Percentiles rank a stretch among this genome's conserved stretches.
These are phyloP conservation scores for Ustilaginoidea virens DNA, from an alignment of 2,329 filamentous ascomycete genomes.

Conservation along the genomic window DNA sequence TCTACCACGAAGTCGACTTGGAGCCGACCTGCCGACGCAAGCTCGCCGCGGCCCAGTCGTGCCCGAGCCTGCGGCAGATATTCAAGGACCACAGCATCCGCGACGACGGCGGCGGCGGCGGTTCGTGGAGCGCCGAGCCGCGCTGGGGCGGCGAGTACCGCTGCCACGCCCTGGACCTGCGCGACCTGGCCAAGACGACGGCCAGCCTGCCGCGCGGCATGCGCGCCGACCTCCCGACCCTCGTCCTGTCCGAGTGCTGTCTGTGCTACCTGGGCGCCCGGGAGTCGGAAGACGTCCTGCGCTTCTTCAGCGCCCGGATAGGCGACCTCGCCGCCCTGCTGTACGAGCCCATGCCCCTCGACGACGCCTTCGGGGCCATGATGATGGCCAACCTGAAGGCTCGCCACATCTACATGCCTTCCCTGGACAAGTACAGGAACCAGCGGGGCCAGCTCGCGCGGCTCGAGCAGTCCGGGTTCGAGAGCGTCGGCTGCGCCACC, in stretches of 20 bases:
- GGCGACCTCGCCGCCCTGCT: constrained; percentile 44
- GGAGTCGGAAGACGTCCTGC: constrained; percentile 47
- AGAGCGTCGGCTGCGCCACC: constrained; percentile 23
- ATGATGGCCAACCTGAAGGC: constrained; percentile 85
- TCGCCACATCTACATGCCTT: constrained; percentile 72
- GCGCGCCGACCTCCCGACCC: constrained; percentile 51
- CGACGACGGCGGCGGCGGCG: constrained; percentile 14
- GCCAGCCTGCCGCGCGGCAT: constrained; percentile 12
- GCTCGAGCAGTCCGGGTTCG: constrained; percentile 51
- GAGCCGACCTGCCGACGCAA: constrained; percentile 56
- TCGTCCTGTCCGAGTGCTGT: constrained; percentile 90
- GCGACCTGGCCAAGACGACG: constrained; percentile 28
- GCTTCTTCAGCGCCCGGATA: constrained; percentile 44
- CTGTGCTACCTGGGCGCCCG: constrained; percentile 67
- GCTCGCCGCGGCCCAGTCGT: constrained; percentile 34
- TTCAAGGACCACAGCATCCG: constrained; percentile 18
- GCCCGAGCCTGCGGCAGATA: constrained; percentile 23
- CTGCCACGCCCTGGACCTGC: constrained; percentile 56
- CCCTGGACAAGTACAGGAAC: constrained; percentile 56
- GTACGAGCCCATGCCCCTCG: constrained; percentile 77
- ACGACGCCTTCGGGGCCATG: constrained; percentile 76
- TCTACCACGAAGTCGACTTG: constrained; percentile 93
- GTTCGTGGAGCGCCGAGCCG: constrained; percentile 28
- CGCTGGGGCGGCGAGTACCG: constrained; percentile 28
- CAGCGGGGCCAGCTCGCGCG: constrained; percentile 53